Base-by-base conservation (phyloP, 257 asterid genomes). In the Capsicum baccatum region DNA sequence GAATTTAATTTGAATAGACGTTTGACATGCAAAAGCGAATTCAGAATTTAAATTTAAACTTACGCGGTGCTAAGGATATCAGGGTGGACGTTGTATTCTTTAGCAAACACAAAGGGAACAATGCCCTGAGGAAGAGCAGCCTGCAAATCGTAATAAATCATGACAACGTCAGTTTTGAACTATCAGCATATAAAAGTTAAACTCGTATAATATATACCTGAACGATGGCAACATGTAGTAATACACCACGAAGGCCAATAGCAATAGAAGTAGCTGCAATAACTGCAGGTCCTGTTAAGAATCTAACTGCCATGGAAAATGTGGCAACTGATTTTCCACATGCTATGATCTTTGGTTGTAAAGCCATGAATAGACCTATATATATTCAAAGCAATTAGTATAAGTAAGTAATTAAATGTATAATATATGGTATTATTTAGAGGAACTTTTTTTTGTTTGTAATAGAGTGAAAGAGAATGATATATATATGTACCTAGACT, bases 121-220 rank as follows among this genome's bases (percentile, higher is more conserved):
- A 95, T 91, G 54, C 98, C 98, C 89, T 95, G 98, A 37, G 98
- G 98, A 86, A 95, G 93, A 17, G 98, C 98, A 83, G 98, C 98
- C 98, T 95, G 92, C 70, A 79, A 68, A 82, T 80, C 86, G 54
- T 44, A 7, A 83, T 44, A 7, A 83, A 47, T 39, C 44, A 39
- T 15, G 1, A 0, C 26, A 48, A 39, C 0, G 44, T 39, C 44
- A 39, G 44, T 39, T 39, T 39, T 19, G 39, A 52, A 44, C 9
- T 39, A n/a, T 76, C 8, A 6, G 14, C 50, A 33, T 2, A 21
- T 50, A 11, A 0, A 74, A 21, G 14, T 4, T 50, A 50, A 21
- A 52, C 63, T 21, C 11, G 6, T 4, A 71, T 3, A 3, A 44
- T 71, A 59, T 15, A 47, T 82, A 95, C 99, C 98, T 95, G 99